Conservation (phyloP, 2,329 filamentous ascomycete species). For the Fusarium graminum region DNA sequence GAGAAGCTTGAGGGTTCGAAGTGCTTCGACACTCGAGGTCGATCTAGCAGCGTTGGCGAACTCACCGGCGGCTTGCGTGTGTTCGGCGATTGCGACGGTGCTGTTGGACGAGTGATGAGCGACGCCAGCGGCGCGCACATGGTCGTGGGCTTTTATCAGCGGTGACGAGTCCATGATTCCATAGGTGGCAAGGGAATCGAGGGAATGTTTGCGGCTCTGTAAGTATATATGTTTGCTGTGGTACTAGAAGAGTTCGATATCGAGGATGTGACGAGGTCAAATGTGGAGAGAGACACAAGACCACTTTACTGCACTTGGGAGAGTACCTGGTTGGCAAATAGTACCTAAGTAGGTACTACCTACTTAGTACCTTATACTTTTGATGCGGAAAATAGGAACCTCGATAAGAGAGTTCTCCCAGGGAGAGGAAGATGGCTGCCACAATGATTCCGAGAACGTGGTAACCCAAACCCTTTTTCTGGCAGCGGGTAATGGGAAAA, state of each 20-base stretch:
- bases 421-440: too few species aligned
- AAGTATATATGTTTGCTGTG: slow-evolving; percentile 6
- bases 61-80: slow-evolving; percentile 87
- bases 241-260: slow-evolving; percentile 8
- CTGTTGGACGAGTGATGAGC: slow-evolving; percentile 79
- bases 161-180: slow-evolving; percentile 56
- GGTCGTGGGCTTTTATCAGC: slow-evolving; percentile 80
- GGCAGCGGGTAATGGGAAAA: neutral
- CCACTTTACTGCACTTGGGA: slow-evolving; percentile 8
- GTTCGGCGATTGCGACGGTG: slow-evolving; percentile 86
- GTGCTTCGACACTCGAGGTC: slow-evolving; percentile 77
- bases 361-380: too few species aligned
- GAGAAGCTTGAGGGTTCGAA: slow-evolving; percentile 85
- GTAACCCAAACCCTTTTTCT: neutral
- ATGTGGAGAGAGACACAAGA: slow-evolving; percentile 40
- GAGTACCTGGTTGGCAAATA: too few species aligned
- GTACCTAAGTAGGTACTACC: too few species aligned
- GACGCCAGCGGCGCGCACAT: slow-evolving; percentile 87
- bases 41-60: slow-evolving; percentile 85
- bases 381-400: neutral
- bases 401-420: neutral
- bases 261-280: slow-evolving; percentile 40
- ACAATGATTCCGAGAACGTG: too few species aligned
- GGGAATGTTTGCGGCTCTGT: neutral
- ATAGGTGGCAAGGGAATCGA: slow-evolving; percentile 6